A percentile compares a stretch with the other conserved stretches of the same genome.
These are phyloP conservation scores for Evernia prunastri DNA, from an alignment of 495 filamentous ascomycete species.

Conservation along the genomic window DNA sequence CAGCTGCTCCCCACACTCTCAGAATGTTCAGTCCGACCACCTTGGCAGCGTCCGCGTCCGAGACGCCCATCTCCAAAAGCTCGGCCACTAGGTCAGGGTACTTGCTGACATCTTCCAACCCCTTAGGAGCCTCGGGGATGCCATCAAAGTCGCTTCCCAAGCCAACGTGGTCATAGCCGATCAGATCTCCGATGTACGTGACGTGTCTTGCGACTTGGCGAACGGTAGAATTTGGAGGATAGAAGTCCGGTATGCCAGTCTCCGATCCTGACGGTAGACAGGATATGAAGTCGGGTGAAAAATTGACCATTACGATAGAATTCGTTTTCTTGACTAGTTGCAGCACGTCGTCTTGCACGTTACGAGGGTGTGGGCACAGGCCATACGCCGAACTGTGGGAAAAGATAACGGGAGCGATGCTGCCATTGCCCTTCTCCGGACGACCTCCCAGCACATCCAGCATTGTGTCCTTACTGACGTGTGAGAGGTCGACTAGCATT, in stretches of 20 bases:
- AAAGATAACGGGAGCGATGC: constrained; percentile 51
- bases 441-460: constrained; percentile 46
- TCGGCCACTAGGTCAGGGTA: constrained; percentile 76
- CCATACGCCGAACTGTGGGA: constrained; percentile 49
- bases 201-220: constrained; percentile 67
- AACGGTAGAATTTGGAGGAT: constrained; percentile 64
- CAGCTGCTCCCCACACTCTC: constrained; percentile 69
- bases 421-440: constrained; percentile 39
- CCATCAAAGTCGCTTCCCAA: constrained; percentile 62
- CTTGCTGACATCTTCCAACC: constrained; percentile 71
- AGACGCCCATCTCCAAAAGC: constrained; percentile 59
- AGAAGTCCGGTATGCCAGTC: constrained; percentile 40
- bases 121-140: constrained; percentile 40
- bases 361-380: constrained; percentile 50
- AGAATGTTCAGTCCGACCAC: constrained; percentile 69
- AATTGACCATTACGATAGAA: constrained; percentile 57
- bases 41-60: constrained; percentile 57
- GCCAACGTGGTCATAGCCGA: constrained; percentile 57
- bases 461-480: constrained; percentile 51
- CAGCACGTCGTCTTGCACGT: constrained; percentile 55
- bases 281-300: constrained; percentile 70
- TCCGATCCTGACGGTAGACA: constrained; percentile 40
- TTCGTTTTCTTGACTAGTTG: constrained; percentile 47
- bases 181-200: constrained; percentile 45
- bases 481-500: constrained; percentile 47